A percentile compares a stretch with the other conserved stretches of the same genome.
Conservation (phyloP, 176 grass and related monocot genomes). For the Otatea glauca region DNA sequence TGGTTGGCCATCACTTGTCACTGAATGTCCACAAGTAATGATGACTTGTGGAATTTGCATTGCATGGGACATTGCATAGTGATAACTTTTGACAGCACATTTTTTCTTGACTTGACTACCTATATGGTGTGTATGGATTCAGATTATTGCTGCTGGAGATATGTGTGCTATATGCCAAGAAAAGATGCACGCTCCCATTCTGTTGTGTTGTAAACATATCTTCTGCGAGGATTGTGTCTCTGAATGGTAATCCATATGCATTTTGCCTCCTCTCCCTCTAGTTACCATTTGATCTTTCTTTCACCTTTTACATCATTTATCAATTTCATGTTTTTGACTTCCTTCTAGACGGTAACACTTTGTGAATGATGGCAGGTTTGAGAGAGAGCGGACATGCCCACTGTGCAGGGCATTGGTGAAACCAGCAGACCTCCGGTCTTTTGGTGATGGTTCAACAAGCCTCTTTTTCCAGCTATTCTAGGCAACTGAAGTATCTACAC, state of each 20-base stretch:
- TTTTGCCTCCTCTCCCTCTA: background rate
- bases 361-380: conserved; percentile 63
- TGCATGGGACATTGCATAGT: conserved; percentile 10
- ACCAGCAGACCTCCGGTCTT: conserved; percentile 88
- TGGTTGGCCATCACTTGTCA: background rate
- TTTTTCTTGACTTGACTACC: conserved; percentile 22
- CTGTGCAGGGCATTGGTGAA: conserved; percentile 92
- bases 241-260: conserved; percentile 64
- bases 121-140: background rate
- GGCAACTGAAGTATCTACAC: conserved; percentile 7
- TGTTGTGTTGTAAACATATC: conserved; percentile 85
- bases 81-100: background rate
- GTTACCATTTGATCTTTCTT: background rate
- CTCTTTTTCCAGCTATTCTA: conserved; percentile 97
- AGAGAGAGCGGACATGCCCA: conserved; percentile 95
- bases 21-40: background rate
- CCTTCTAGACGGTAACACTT: background rate
- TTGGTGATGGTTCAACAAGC: conserved; percentile 83
- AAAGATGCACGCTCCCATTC: conserved; percentile 84
- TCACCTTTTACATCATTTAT: background rate
- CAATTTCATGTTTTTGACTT: background rate
- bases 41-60: conserved; percentile 15
- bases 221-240: conserved; percentile 92
- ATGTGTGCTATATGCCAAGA: conserved; percentile 96
- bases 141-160: conserved; percentile 76